Base-by-base conservation (phyloP, 2,329 filamentous ascomycete species). In the Calcarisporium arbuscula region DNA sequence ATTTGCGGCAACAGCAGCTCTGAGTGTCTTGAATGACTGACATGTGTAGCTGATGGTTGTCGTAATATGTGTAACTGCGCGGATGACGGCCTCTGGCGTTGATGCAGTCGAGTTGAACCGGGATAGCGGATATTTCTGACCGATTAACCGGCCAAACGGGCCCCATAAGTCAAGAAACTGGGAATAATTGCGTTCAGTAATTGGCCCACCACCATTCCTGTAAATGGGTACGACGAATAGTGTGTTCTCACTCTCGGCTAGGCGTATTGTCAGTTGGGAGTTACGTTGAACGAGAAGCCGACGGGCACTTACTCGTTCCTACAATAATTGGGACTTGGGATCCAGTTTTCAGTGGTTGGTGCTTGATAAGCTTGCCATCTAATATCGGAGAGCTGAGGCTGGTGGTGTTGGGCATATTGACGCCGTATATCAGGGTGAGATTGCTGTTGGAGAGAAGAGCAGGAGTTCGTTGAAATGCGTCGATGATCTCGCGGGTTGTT, bases 101-200 rank as follows among this genome's bases (percentile, higher is more conserved):
- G 35, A 34, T 6, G 39, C 38, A 6, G 32, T 31, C 11, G 14
- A 14, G 28, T 46, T 40, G 36, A 46, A 44, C 6, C 32, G 31
- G 10, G 36, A 41, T 7, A 45, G 41, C 2, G 41, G 45, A 19
- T 45, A 45, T 17, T 39, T 26, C 18, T 41, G 38, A 4, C 18
- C 30, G 21, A 42, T 43, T 4, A 16, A 14, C 6, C 35, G 7
- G 15, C 33, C 27, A 5, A 37, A 17, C 6, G 19, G n/a, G 6
- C 44, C 44, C 35, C 36, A 46, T 32, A 20, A 15, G 7, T 33
- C 30, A 9, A 46, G 27, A 16, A 46, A 43, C 1, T 31, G 5
- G 12, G 37, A 38, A 28, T 46, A 45, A 23, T 43, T 46, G 6
- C 14, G 20, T 32, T 43, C 38, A 2, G 35, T 43, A n/a, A 46